Base-by-base conservation (phyloP, 768 basidiomycete species). In the Leccinellum rugosiceps region DNA sequence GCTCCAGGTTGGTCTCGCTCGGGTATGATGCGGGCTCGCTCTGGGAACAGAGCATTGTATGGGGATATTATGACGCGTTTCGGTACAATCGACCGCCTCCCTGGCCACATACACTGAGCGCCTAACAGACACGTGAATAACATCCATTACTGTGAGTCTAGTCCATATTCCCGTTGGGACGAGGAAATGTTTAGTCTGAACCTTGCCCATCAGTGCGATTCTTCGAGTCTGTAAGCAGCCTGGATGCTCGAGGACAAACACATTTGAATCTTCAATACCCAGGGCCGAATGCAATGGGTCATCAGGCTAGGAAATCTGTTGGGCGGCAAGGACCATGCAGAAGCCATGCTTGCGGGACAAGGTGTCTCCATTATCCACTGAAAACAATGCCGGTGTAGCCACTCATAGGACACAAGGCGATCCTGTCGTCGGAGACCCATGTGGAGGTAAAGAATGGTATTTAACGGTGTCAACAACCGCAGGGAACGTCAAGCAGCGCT, bases 351-450 rank as follows among this genome's bases (percentile, higher is more conserved):
- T 52, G 77, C 75, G 51, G 88, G 81, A 5, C 69, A 80, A 65
- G 90, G 88, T 3, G 67, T 89, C n/a, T 86, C 86, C 14, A 63
- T 91, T 50, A 90, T 91, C n/a, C n/a, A n/a, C n/a, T n/a, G n/a
- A n/a, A n/a, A n/a, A n/a, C n/a, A n/a, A n/a, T n/a, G n/a, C n/a
- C n/a, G n/a, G n/a, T n/a, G n/a, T 4, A 25, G 25, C 25, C 4
- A 25, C 25, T 25, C 3, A 25, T 2, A 25, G 25, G 25, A 25
- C 25, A 90, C 85, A 8, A 79, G 64, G 4, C 80, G n/a, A n/a
- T n/a, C 83, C 64, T 97, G n/a, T n/a, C n/a, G n/a, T n/a, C n/a
- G 94, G 15, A 96, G 70, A n/a, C n/a, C n/a, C 52, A 95, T 93
- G 69, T 96, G 94, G 21, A 92, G 80, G 83, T 86, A 90, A 26